Conservation (phyloP, 768 basidiomycete species). For the Coprinopsis strossmayeri region DNA sequence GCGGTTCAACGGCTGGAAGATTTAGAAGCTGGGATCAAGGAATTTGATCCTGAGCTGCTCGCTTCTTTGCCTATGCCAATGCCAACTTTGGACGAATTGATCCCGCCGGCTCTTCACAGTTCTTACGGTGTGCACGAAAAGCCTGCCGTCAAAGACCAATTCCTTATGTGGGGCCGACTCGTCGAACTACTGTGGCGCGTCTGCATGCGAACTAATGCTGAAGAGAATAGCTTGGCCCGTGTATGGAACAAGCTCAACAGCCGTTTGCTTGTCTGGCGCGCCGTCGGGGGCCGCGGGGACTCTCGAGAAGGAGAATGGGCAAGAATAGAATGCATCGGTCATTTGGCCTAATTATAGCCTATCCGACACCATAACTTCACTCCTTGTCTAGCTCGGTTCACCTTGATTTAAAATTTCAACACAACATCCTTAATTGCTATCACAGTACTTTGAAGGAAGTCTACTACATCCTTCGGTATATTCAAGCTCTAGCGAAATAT, state of each 20-base stretch:
- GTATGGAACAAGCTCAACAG: constrained; percentile 49
- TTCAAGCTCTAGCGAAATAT: neutral
- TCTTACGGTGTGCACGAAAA: constrained; percentile 31
- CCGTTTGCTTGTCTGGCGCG: constrained; percentile 52
- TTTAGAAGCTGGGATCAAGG: neutral
- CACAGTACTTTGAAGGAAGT: neutral
- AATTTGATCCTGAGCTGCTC: neutral
- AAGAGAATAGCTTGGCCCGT: constrained; percentile 11
- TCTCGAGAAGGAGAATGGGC: constrained; percentile 49
- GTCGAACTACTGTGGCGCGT: constrained; percentile 55
- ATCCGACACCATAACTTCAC: too few relatives aligned
- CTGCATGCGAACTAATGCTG: constrained; percentile 30
- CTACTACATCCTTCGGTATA: neutral
- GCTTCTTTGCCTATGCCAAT: neutral
- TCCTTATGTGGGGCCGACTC: constrained; percentile 40
- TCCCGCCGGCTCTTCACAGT: constrained; percentile 22
- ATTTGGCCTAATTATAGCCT: too few relatives aligned
- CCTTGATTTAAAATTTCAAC: constrained; percentile 15
- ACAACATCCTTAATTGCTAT: neutral
- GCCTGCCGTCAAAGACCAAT: constrained; percentile 18
- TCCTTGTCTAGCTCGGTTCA: constrained; percentile 7
- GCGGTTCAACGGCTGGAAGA: neutral
- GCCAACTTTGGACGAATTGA: constrained; percentile 13
- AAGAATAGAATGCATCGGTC: constrained; percentile 22
- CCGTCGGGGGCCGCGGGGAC: constrained; percentile 31